Evolutionary conservation across 345 rosid species (phyloP).

Genomic region (Ceriops tagal): DNA sequence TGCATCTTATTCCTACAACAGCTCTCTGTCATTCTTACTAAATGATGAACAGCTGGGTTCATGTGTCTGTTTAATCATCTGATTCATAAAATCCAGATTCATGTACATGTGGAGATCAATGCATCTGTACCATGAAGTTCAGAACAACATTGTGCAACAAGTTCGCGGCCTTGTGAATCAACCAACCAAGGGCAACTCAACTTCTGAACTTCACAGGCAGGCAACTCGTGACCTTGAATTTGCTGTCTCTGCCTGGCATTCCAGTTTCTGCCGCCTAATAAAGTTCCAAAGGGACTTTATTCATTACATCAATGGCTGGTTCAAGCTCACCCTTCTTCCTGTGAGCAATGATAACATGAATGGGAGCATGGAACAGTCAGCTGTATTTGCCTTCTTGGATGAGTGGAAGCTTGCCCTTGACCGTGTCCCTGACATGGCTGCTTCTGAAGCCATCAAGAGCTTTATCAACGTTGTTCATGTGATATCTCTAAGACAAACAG

Average conservation of each 20-base stretch:
- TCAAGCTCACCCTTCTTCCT: slow-evolving; percentile 76
- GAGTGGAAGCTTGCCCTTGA: slow-evolving; percentile 95
- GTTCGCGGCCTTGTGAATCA: slow-evolving; percentile 86
- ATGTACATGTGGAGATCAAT: slow-evolving; percentile 96
- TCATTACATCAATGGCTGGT: slow-evolving; percentile 78
- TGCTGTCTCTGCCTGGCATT: slow-evolving; percentile 85
- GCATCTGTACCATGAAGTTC: slow-evolving; percentile 84
- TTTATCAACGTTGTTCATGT: slow-evolving; percentile 75
- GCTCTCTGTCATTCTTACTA: neutral
- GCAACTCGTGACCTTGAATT: slow-evolving; percentile 93
- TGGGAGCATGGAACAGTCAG: slow-evolving; percentile 41
- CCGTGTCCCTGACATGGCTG: slow-evolving; percentile 90
- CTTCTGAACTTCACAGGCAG: slow-evolving; percentile 86
- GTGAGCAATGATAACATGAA: slow-evolving; percentile 50
- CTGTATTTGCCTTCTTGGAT: slow-evolving; percentile 68
- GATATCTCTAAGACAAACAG: slow-evolving; percentile 68
- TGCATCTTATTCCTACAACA: neutral
- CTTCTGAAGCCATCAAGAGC: slow-evolving; percentile 98
- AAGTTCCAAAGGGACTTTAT: slow-evolving; percentile 86
- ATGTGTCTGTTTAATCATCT: neutral
- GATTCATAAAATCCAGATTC: slow-evolving; percentile 47
- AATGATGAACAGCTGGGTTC: neutral
- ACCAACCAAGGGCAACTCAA: slow-evolving; percentile 68
- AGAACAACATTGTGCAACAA: slow-evolving; percentile 85
- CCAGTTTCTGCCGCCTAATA: slow-evolving; percentile 73